Percentiles rank a stretch among this genome's conserved stretches.
Conservation (phyloP, 768 basidiomycete species). For the Sistotremastrum niveocremeum region DNA sequence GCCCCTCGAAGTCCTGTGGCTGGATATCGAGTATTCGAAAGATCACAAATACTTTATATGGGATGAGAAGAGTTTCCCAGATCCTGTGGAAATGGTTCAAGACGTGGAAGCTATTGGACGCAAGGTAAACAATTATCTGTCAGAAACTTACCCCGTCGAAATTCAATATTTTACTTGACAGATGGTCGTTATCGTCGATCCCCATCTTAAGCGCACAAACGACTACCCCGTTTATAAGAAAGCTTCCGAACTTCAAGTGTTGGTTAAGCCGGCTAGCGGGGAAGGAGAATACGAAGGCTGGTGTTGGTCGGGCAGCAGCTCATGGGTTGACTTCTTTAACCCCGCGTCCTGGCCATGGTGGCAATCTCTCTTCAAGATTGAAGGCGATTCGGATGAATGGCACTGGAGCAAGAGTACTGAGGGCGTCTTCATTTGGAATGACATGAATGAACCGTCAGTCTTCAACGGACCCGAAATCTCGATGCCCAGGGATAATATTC, state of each 20-base stretch:
- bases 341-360: slow-evolving; percentile 85
- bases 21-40: slow-evolving; percentile 90
- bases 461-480: slow-evolving; percentile 98
- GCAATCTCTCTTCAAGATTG: slow-evolving; percentile 66
- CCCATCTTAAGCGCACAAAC: slow-evolving; percentile 77
- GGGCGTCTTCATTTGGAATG: slow-evolving; percentile 91
- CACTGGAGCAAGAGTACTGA: slow-evolving; percentile 72
- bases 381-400: slow-evolving; percentile 41
- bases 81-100: slow-evolving; percentile 86
- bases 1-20: slow-evolving; percentile 93
- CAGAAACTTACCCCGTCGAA: background rate
- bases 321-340: slow-evolving; percentile 98
- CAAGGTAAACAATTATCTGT: slow-evolving; percentile 41
- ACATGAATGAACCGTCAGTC: slow-evolving; percentile 99
- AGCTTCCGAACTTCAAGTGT: slow-evolving; percentile 67
- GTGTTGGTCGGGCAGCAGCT: slow-evolving; percentile 96
- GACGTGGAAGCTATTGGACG: slow-evolving; percentile 75
- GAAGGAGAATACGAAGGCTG: slow-evolving; percentile 88
- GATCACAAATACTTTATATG: slow-evolving; percentile 97
- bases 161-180: slow-evolving; percentile 18
- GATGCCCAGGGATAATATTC: slow-evolving; percentile 62
- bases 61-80: slow-evolving; percentile 85
- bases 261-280: slow-evolving; percentile 72
- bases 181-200: slow-evolving; percentile 98
- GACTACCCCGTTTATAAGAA: slow-evolving; percentile 75